Evolutionary conservation across 495 filamentous ascomycete genomes (phyloP), one percentile per base, ranked within the genome.

Genomic region (Sordaria brevicollis): DNA sequence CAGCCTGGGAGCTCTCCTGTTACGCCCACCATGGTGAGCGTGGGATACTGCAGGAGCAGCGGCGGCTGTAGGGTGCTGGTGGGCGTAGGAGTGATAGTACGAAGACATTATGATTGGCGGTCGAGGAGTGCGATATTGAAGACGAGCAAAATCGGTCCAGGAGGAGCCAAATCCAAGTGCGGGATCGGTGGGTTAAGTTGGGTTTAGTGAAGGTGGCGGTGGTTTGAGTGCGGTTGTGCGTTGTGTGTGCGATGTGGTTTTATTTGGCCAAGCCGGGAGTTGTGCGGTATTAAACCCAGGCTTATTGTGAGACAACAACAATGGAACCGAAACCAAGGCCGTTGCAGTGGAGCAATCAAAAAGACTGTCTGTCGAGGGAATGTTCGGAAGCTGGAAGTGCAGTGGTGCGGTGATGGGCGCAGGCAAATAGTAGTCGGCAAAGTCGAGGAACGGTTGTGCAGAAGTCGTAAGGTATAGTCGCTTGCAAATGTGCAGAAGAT

Each of bases 1-100:
- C 73, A 95, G 84, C 76, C 94, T 88, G 69, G 94, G 93, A 66
- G 90, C 93, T 81, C 95, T 88, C 76, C 96, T 90, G 75, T 93
- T 93, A 72, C 94, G 91, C 71, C 92, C 89, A 78, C 88, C 89
- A 82, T 96, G 92, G 80, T 95, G 91, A 79, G 86, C 89, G 79
- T 91, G 88, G 67, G 88, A 86, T 37, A 84, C 80, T n/a, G 83
- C 74, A 74, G 78, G 79, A 73, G 82, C 79, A 77, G 77, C 79
- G 74, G 84, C 83, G 79, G 85, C 78, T 76, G 84, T 83, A 79
- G 88, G 89, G 72, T 88, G 87, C 74, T 87, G 83, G 73, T 83
- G 87, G 69, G 86, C 82, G 79, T 90, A 89, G 83, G 88, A 92
- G 76, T 86, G 84, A 79, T 89, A 89, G 81, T 90, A 93, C 76